Base-by-base conservation (phyloP, 805 yeast species). In the Myxozyma mucilagina region DNA sequence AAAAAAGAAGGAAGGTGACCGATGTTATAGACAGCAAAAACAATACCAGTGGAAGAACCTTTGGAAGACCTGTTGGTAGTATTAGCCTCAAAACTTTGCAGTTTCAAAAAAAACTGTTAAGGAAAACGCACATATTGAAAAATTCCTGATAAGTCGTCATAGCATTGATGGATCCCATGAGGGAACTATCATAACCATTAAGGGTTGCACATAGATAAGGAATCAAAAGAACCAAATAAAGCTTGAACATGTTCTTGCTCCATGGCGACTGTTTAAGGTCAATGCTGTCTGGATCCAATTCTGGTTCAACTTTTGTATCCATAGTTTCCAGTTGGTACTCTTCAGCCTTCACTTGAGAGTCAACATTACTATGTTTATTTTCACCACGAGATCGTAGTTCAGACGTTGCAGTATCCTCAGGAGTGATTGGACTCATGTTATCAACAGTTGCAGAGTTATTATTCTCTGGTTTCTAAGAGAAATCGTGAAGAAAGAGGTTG, bases 181-280 rank as follows among this genome's bases (percentile, higher is more conserved):
- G 56, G 13, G 53, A 48, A 18, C 64, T 50, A 24, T 61, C 61
- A 18, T 61, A 61, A 9, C 62, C 60, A 20, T 57, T 54, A 31
- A 61, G 45, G 13, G 56, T 59, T 14, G 60, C 47, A 41, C 60
- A 41, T 3, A 60, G 49, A 36, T 50, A 60, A 10, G 53, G 20
- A 16, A 60, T 45, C 2, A 42, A 18, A 9, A 60, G 48, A 35
- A 55, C 53, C 35, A 36, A 42, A 20, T 50, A 50, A 10, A 60
- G 60, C 31, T 56, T 41, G 18, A 55, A 32, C 63, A 59, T 59
- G 34, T 38, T 11, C 16, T 31, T 18, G 20, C 48, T 58, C 62
- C 62, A 58, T 11, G 62, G 62, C 29, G 61, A 58, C 43, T 39
- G 45, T 42, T 56, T 56, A 16, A 44, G 36, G 5, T 16, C 57